Percentiles rank a stretch among this genome's conserved stretches.
Evolutionary conservation across 768 basidiomycete species (phyloP).

Genomic region (Fistulinella prunicolor): DNA sequence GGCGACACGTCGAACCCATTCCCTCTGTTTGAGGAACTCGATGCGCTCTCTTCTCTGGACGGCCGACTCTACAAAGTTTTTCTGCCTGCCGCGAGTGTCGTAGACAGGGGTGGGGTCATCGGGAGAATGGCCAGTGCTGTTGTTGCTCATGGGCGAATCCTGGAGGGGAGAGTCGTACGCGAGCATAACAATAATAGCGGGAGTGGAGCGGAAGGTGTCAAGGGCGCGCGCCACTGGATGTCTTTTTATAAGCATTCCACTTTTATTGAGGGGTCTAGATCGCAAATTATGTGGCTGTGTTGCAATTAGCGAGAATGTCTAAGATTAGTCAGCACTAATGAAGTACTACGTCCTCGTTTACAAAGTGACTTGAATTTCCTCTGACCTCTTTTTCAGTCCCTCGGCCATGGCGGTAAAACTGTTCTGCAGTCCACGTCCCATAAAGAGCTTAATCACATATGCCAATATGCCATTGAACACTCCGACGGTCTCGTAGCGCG

Average conservation of each 20-base stretch:
- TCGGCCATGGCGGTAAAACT: conserved; percentile 56
- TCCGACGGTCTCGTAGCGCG: conserved; percentile 63
- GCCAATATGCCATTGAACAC: conserved; percentile 57
- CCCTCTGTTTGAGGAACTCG: conserved; percentile 49
- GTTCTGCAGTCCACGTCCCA: conserved; percentile 39
- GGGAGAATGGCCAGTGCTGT: conserved; percentile 1
- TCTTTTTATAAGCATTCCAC: conserved; percentile 18
- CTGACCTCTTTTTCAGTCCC: conserved; percentile 52
- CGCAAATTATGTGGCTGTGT: conserved; percentile 22
- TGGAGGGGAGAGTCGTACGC: conserved; percentile 11
- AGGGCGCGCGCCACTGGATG: conserved; percentile 6
- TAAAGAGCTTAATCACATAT: conserved; percentile 47
- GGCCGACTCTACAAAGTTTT: conserved; percentile 42
- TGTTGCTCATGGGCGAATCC: conserved; percentile 12
- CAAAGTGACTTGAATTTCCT: conserved; percentile 25
- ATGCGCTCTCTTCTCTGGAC: conserved; percentile 49
- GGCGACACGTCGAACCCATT: conserved; percentile 40
- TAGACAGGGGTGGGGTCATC: conserved; percentile 29
- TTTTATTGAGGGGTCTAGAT: conserved; percentile 22
- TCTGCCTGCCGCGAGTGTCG: conserved; percentile 45
- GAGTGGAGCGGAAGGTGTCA: conserved; percentile 5
- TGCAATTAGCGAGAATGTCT: conserved; percentile 23
- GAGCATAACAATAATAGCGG: conserved; percentile 21
- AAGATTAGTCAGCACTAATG: conserved; percentile 20
- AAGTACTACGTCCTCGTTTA: too few species aligned